phyloP scores from a whole-genome alignment of 2,329 filamentous ascomycete species.

The Fusarium nelsonii region DNA sequence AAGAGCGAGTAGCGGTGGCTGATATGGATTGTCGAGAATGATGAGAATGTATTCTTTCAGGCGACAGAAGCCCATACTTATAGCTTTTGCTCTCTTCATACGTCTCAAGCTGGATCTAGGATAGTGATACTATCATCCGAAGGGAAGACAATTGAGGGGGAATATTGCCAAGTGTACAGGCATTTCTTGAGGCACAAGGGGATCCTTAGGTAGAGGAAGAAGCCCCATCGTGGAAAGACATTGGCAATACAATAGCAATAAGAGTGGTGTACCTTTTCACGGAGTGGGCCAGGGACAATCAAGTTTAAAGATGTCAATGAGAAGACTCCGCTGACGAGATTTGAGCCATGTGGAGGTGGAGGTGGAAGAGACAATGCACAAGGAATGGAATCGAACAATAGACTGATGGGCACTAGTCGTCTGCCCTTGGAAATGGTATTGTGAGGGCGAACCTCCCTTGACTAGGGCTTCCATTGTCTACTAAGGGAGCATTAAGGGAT shows the following conservation, averaged over 20 bases:
- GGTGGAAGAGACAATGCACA: not conserved
- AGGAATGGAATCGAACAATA: not conserved
- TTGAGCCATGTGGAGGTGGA: not conserved
- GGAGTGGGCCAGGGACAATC: conserved; percentile 10
- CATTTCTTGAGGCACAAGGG: not conserved
- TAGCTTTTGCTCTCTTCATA: conserved; percentile 9
- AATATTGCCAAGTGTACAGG: conserved; percentile 19
- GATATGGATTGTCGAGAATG: conserved; percentile 20
- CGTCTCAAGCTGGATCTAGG: not conserved
- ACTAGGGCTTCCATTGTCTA: conserved; percentile 16
- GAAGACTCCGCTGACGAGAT: not conserved
- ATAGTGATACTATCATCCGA: not conserved
- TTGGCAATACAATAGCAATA: conserved; percentile 18
- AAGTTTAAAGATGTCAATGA: not conserved
- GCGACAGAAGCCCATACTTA: conserved; percentile 29
- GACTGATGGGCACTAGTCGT: conserved; percentile 10
- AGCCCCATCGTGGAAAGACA: conserved; percentile 7
- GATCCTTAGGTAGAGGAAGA: not conserved
- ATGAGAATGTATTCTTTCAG: not conserved
- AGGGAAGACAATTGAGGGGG: conserved; percentile 12
- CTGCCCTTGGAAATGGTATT: conserved; percentile 5
- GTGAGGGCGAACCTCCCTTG: conserved; percentile 24
- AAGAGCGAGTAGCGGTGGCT: not conserved
- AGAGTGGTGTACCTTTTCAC: conserved; percentile 13
- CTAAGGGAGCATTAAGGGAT: conserved; percentile 23